Conservation (phyloP, 2,329 filamentous ascomycete genomes). For the Colletotrichum cordylinicola region DNA sequence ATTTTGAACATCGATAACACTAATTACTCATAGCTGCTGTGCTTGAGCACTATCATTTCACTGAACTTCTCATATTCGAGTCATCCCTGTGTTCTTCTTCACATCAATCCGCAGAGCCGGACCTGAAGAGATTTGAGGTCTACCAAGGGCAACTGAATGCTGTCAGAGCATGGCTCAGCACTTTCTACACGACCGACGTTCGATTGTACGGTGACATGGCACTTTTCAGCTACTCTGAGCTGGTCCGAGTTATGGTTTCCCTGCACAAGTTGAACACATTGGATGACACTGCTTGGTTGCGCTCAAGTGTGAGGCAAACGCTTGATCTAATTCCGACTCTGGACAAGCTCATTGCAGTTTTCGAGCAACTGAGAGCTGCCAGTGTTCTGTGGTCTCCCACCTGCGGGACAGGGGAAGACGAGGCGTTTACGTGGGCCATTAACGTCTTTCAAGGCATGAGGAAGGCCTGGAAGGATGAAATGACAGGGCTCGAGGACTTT, state of each 20-base stretch:
- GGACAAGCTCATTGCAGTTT: not conserved
- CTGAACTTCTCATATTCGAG: not conserved
- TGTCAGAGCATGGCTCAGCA: not conserved
- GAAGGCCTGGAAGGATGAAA: not conserved
- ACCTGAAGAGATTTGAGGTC: not conserved
- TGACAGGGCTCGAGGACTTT: not conserved
- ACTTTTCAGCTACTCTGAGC: not conserved
- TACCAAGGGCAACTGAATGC: not conserved
- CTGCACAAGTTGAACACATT: not conserved
- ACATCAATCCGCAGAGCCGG: not conserved
- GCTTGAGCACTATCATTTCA: not conserved
- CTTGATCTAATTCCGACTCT: not conserved
- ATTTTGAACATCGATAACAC: not conserved
- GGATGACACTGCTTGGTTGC: not conserved
- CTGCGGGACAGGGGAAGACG: not conserved
- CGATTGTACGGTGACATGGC: fast-evolving
- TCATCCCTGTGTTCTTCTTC: not conserved
- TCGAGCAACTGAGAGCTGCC: not conserved
- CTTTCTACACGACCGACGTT: not conserved
- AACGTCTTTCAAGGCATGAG: not conserved
- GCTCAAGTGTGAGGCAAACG: not conserved
- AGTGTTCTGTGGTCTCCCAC: not conserved
- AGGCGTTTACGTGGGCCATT: not conserved
- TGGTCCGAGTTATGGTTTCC: not conserved
- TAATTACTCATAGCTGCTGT: fast-evolving